Percentiles rank a stretch among this genome's conserved stretches.
Evolutionary conservation across 176 grass and related monocot species (phyloP).

Genomic region (Musa schizocarpa): DNA sequence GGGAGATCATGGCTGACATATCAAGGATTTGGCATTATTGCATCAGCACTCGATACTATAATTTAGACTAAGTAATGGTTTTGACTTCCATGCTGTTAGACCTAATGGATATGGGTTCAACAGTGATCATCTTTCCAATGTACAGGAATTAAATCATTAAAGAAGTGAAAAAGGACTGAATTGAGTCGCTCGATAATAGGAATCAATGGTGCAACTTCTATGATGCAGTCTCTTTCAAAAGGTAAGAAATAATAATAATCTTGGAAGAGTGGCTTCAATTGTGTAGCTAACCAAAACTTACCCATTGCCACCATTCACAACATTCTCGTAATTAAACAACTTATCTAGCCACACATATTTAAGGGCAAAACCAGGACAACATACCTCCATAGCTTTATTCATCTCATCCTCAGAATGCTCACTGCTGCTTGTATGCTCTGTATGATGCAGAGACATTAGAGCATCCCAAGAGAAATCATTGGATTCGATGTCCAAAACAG

Average conservation of each 20-base stretch:
- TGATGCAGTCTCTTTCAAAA: neutral
- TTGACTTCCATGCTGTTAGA: too few relatives aligned
- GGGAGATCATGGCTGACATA: too few relatives aligned
- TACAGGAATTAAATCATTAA: too few relatives aligned
- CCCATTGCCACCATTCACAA: neutral
- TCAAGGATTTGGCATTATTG: too few relatives aligned
- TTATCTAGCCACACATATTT: neutral
- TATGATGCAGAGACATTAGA: constrained; percentile 80
- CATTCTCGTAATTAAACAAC: neutral
- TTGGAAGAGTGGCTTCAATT: neutral
- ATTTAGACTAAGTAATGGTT: too few relatives aligned
- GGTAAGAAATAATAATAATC: neutral
- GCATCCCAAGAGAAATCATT: constrained; percentile 66
- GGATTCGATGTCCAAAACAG: constrained; percentile 59
- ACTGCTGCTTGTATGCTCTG: constrained; percentile 58
- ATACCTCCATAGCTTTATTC: constrained; percentile 82
- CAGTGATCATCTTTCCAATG: too few relatives aligned
- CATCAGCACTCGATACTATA: too few relatives aligned
- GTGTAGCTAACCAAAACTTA: neutral
- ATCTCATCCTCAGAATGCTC: constrained; percentile 90
- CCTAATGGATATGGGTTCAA: too few relatives aligned
- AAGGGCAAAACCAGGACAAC: constrained; percentile 10
- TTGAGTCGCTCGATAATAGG: neutral
- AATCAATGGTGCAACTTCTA: neutral
- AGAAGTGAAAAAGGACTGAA: neutral